Percentiles rank a stretch among this genome's conserved stretches.
Evolutionary conservation across 768 basidiomycete genomes (phyloP).

Genomic region (Boletus rubropictus): DNA sequence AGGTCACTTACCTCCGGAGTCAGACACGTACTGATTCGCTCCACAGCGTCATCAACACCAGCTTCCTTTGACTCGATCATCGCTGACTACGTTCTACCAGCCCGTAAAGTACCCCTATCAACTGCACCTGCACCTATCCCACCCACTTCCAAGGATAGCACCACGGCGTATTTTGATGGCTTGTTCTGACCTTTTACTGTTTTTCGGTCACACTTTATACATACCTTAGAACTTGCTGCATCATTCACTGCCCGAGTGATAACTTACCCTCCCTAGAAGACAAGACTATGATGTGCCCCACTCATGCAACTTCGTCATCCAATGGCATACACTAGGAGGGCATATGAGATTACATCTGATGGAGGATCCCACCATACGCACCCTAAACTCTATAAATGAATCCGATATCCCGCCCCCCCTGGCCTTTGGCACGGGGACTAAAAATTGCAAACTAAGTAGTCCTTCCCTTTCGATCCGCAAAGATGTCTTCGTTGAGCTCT

Average conservation of each 20-base stretch:
- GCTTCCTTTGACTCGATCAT: slow-evolving; percentile 68
- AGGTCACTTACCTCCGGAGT: slow-evolving; percentile 11
- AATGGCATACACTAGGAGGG: slow-evolving; percentile 25
- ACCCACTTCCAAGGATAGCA: slow-evolving; percentile 23
- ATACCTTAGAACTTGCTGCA: slow-evolving; percentile 17
- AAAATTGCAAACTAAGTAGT: slow-evolving; percentile 80
- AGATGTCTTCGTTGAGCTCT: slow-evolving; percentile 82
- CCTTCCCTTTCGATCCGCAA: slow-evolving; percentile 81
- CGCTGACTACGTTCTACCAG: slow-evolving; percentile 59
- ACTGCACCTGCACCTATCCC: background rate
- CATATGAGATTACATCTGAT: slow-evolving; percentile 8
- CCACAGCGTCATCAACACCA: slow-evolving; percentile 36
- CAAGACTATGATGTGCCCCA: background rate
- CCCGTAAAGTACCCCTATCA: slow-evolving; percentile 19
- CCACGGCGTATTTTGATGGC: slow-evolving; percentile 39
- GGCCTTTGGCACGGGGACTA: slow-evolving; percentile 57
- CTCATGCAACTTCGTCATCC: slow-evolving; percentile 27
- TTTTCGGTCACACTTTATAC: slow-evolving; percentile 3
- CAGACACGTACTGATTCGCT: slow-evolving; percentile 7
- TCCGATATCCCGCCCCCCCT: slow-evolving; percentile 40
- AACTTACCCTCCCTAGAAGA: background rate
- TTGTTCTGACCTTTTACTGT: slow-evolving; percentile 24
- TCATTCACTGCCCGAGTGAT: background rate
- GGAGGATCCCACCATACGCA: slow-evolving; percentile 34
- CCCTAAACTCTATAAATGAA: slow-evolving; percentile 86